Percentiles rank a stretch among this genome's conserved stretches.
Evolutionary conservation across 352 stramenopile species (phyloP).

Genomic region (Globisporangium barbulae): DNA sequence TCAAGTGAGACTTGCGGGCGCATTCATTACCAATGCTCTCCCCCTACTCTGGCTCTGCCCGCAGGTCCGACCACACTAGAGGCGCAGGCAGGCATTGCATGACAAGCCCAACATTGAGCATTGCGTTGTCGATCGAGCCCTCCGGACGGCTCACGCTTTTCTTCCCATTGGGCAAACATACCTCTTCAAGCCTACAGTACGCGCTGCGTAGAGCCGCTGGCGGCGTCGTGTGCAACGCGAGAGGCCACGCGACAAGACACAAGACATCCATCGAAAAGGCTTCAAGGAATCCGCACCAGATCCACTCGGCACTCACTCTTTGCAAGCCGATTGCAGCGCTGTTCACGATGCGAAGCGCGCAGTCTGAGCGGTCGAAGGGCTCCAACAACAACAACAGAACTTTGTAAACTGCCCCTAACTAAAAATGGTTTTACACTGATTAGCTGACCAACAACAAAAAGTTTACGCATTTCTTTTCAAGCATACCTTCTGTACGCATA

Average conservation of each 20-base stretch:
- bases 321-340: neutral
- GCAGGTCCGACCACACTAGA: too few species aligned
- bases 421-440: too few species aligned
- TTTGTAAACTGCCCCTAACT: too few species aligned
- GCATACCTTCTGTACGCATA: too few species aligned
- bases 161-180: neutral
- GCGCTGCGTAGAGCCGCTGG: neutral
- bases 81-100: neutral
- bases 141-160: neutral
- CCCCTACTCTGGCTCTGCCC: too few species aligned
- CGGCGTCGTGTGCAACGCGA: neutral
- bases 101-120: neutral
- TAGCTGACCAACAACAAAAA: too few species aligned
- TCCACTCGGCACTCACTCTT: neutral
- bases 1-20: too few species aligned
- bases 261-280: neutral
- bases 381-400: neutral
- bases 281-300: neutral
- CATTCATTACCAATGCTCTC: too few species aligned
- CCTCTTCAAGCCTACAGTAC: slow-evolving; percentile 3
- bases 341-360: neutral
- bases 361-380: neutral
- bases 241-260: neutral
- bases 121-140: neutral
- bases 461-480: too few species aligned